These are phyloP conservation scores for Poa pratensis DNA, from an alignment of 176 grass and related monocot species.

Conservation along the genomic window DNA sequence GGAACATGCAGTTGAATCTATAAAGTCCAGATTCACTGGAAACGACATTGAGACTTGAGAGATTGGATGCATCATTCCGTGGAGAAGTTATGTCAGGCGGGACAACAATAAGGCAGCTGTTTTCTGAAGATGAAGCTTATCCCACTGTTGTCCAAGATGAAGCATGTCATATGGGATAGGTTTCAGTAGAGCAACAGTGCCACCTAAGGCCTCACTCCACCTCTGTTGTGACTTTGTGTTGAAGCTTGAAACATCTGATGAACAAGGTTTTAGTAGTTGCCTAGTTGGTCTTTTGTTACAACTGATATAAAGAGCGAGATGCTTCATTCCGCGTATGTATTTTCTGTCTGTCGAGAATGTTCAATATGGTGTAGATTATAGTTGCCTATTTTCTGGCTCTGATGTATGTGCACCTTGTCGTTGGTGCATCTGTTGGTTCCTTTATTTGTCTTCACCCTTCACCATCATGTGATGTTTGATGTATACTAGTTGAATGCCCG, in stretches of 20 bases:
- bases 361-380: neutral
- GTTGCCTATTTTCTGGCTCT: constrained; percentile 12
- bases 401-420: neutral
- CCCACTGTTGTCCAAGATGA: neutral
- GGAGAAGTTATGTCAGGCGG: neutral
- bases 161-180: constrained; percentile 12
- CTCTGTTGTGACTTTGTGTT: neutral
- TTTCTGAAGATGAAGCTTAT: neutral
- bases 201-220: constrained; percentile 1
- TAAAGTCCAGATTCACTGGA: constrained; percentile 44
- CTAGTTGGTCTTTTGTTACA: neutral
- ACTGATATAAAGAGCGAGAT: neutral
- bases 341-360: neutral
- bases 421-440: neutral
- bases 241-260: constrained; percentile 21
- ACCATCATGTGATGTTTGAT: neutral
- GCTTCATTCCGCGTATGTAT: constrained; percentile 22
- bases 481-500: no score
- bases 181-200: neutral
- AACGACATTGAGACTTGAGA: constrained; percentile 49
- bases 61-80: neutral
- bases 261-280: constrained; percentile 5
- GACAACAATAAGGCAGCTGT: constrained; percentile 9
- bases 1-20: constrained; percentile 48
- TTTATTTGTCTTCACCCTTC: neutral